These are phyloP conservation scores for Trifolium fragiferum DNA, from an alignment of 306 rosid species.

Conservation along the genomic window DNA sequence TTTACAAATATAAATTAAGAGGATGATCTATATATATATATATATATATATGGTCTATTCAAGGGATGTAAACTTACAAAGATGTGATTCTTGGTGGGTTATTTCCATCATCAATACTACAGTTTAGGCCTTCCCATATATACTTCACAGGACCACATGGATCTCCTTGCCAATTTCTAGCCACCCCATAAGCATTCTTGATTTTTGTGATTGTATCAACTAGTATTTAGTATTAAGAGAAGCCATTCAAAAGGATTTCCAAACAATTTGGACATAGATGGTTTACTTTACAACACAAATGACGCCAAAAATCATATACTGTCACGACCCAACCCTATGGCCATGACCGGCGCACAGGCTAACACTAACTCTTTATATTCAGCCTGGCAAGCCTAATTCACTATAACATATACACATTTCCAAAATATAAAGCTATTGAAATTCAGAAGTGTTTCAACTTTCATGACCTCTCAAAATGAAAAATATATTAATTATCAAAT, in stretches of 20 bases:
- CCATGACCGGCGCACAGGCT: no score
- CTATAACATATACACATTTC: no score
- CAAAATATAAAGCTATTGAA: no score
- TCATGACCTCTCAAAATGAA: no score
- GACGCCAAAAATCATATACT: constrained; percentile 1
- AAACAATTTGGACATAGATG: neutral
- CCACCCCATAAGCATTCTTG: constrained; percentile 52
- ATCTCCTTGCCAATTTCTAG: constrained; percentile 67
- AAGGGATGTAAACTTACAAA: constrained; percentile 50
- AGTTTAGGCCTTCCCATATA: constrained; percentile 62
- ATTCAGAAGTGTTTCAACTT: no score
- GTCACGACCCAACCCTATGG: no score
- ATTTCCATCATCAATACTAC: constrained; percentile 37
- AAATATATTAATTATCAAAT: no score
- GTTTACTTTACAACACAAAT: neutral
- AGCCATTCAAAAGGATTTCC: neutral
- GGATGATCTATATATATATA: no score
- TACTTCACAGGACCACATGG: constrained; percentile 56
- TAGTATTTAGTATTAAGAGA: constrained; percentile 20
- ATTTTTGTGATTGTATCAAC: constrained; percentile 61
- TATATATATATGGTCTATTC: neutral
- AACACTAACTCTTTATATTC: no score
- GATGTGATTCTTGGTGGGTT: constrained; percentile 51
- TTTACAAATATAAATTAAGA: constrained; percentile 8
- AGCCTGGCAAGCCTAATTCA: no score